phyloP scores from a whole-genome alignment of 2,329 filamentous ascomycete species.

The Taxawa tesnikishii region DNA sequence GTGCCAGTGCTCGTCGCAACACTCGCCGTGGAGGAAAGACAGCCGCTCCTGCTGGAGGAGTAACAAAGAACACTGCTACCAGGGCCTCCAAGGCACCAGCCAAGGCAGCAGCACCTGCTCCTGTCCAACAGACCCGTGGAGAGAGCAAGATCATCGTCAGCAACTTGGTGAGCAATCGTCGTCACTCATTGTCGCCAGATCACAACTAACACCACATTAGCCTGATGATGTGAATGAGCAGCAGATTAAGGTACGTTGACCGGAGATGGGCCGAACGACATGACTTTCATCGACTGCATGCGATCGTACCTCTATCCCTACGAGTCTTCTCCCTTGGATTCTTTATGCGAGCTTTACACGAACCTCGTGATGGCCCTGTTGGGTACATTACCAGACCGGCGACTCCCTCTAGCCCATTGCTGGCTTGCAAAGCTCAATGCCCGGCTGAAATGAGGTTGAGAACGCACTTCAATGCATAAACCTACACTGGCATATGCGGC shows the following conservation, averaged over 20 bases:
- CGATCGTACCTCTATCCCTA: conserved; percentile 5
- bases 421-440: conserved; percentile 23
- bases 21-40: conserved; percentile 33
- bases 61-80: conserved; percentile 56
- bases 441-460: conserved; percentile 39
- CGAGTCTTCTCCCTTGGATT: not conserved
- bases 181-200: conserved; percentile 6
- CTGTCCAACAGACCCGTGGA: conserved; percentile 41
- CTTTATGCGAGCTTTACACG: not conserved
- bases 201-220: conserved; percentile 44
- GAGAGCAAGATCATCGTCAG: conserved; percentile 98
- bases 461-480: conserved; percentile 31
- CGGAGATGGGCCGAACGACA: conserved; percentile 42
- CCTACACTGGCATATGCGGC: conserved; percentile 5
- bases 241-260: conserved; percentile 99
- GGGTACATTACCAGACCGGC: conserved; percentile 4
- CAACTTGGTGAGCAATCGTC: conserved; percentile 66
- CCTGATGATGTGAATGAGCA: conserved; percentile 91
- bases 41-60: conserved; percentile 66
- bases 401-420: conserved; percentile 7
- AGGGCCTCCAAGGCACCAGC: conserved; percentile 48
- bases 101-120: conserved; percentile 50
- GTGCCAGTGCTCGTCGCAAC: conserved; percentile 29
- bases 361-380: too few relatives aligned
- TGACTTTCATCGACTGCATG: conserved; percentile 14